Evolutionary conservation across 2,329 filamentous ascomycete genomes (phyloP).

Genomic region (Fusarium temperatum): DNA sequence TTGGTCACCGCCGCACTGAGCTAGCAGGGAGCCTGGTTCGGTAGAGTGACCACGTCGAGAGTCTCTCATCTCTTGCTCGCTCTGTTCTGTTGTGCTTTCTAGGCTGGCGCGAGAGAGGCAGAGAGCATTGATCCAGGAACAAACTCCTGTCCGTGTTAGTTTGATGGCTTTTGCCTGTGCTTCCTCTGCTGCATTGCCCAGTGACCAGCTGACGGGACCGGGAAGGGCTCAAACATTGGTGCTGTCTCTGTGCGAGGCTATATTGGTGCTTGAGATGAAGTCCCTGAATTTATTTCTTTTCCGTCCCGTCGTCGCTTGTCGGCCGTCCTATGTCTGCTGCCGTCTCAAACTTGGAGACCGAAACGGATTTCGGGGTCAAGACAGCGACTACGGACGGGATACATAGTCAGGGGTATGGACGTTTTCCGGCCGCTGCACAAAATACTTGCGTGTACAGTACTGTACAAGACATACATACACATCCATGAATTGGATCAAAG

Average conservation of each 20-base stretch:
- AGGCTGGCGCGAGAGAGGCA: conserved; percentile 1
- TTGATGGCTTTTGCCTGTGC: conserved; percentile 23
- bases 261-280: conserved; percentile 13
- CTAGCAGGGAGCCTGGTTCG: conserved; percentile 41
- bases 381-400: background rate
- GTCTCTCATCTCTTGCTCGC: conserved; percentile 12
- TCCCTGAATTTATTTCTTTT: conserved; percentile 35
- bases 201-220: conserved; percentile 18
- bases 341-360: conserved; percentile 15
- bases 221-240: conserved; percentile 31
- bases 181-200: conserved; percentile 25
- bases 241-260: conserved; percentile 23
- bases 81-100: conserved; percentile 1
- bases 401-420: conserved; percentile 17
- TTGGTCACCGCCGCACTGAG: conserved; percentile 46
- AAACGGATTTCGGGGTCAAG: conserved; percentile 31
- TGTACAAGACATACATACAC: conserved; percentile 7
- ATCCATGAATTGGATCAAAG: conserved; percentile 17
- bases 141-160: conserved; percentile 20
- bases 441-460: conserved; percentile 24
- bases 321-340: conserved; percentile 6
- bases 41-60: conserved; percentile 27
- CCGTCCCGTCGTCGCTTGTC: conserved; percentile 11
- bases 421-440: conserved; percentile 18
- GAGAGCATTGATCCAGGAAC: conserved; percentile 29